phyloP scores from a whole-genome alignment of 1,284 basidiomycete species.

The Ustilago sp. region DNA sequence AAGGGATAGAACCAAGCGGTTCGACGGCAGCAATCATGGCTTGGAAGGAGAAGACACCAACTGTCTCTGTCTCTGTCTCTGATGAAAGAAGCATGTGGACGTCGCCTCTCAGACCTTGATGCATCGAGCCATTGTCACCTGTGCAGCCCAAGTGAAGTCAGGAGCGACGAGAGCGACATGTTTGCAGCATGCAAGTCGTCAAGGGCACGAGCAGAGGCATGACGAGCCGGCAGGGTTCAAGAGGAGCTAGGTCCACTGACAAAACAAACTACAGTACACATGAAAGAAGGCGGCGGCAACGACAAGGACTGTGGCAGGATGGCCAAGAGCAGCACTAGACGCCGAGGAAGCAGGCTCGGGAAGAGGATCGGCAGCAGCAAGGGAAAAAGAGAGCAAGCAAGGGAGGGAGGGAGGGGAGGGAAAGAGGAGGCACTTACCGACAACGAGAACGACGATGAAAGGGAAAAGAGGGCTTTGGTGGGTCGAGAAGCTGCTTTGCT shows the following conservation, averaged over 20 bases:
- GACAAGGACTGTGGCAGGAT: conserved; percentile 9
- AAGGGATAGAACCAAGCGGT: not conserved
- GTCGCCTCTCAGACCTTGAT: conserved; percentile 1
- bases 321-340: conserved; percentile 15
- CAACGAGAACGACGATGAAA: conserved; percentile 22
- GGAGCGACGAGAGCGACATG: not conserved
- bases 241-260: not conserved
- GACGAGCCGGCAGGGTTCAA: conserved; percentile 4
- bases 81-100: conserved; percentile 10
- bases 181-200: not conserved
- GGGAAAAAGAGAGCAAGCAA: not conserved
- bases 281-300: conserved; percentile 1
- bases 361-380: conserved; percentile 13
- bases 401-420: not conserved
- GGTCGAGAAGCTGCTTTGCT: conserved; percentile 23
- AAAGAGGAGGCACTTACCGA: conserved; percentile 36
- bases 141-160: conserved; percentile 32
- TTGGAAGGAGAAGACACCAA: not conserved
- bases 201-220: conserved; percentile 1
- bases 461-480: conserved; percentile 24
- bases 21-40: not conserved
- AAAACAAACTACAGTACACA: not conserved
- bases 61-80: conserved; percentile 3
- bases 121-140: conserved; percentile 5
- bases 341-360: conserved; percentile 17